phyloP scores from a whole-genome alignment of 2,329 filamentous ascomycete genomes.

The Daldinia sp. region DNA sequence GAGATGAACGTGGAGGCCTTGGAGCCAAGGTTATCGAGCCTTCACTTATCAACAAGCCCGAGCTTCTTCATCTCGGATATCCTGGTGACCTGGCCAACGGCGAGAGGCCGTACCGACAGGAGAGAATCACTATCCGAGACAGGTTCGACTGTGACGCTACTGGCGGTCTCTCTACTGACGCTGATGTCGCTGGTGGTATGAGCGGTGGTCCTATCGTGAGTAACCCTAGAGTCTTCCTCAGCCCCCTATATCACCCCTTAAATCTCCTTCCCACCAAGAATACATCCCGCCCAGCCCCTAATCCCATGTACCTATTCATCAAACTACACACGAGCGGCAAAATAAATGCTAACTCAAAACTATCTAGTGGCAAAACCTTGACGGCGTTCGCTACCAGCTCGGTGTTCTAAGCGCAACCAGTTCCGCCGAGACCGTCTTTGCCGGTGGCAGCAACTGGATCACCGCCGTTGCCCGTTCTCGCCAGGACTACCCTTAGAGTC shows the following conservation, averaged over 20 bases:
- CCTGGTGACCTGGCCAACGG: conserved; percentile 30
- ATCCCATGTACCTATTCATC: neutral
- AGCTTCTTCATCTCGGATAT: conserved; percentile 41
- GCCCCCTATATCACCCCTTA: neutral
- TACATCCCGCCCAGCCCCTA: neutral
- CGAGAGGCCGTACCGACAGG: conserved; percentile 34
- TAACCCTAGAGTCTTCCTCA: neutral
- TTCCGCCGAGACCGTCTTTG: conserved; percentile 25
- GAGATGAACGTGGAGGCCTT: conserved; percentile 46
- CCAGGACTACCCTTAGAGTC: conserved; percentile 22
- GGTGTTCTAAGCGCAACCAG: conserved; percentile 33
- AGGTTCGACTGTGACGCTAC: conserved; percentile 22
- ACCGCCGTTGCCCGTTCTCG: conserved; percentile 16
- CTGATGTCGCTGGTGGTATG: conserved; percentile 35
- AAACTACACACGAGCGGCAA: neutral
- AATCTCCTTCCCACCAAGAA: no score
- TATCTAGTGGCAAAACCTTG: neutral
- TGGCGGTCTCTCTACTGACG: conserved; percentile 32
- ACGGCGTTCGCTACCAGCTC: conserved; percentile 10
- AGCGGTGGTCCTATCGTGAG: conserved; percentile 35
- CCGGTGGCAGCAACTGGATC: conserved; percentile 30
- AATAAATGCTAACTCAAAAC: neutral
- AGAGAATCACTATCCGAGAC: conserved; percentile 29
- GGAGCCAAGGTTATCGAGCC: conserved; percentile 36
- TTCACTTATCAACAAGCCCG: conserved; percentile 30